These are phyloP conservation scores for Asterochloris sp. DNA, from an alignment of 139 green algal species.

Conservation along the genomic window DNA sequence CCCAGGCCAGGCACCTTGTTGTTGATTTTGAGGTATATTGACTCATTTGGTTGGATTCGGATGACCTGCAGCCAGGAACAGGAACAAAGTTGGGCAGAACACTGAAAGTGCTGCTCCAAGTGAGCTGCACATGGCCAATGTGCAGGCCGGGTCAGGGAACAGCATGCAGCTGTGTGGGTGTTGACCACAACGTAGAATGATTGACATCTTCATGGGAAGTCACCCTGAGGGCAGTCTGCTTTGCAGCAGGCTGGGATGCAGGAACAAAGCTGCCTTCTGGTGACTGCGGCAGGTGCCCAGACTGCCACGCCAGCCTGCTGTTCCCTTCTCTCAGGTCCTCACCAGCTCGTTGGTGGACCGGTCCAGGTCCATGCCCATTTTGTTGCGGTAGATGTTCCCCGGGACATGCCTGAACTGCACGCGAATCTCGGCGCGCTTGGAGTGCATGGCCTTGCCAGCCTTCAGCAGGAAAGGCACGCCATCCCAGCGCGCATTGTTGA, in stretches of 20 bases:
- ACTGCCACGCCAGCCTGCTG: no score
- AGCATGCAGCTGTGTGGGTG: neutral
- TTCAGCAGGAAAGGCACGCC: slow-evolving; percentile 99
- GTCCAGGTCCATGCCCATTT: slow-evolving; percentile 79
- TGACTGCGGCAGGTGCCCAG: no score
- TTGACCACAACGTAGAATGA: no score
- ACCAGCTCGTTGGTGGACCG: slow-evolving; percentile 91
- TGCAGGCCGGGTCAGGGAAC: no score
- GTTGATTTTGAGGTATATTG: slow-evolving; percentile 99
- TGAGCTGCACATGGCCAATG: no score
- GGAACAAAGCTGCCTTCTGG: no score
- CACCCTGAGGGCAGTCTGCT: no score
- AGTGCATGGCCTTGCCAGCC: slow-evolving; percentile 96
- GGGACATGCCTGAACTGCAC: slow-evolving; percentile 97
- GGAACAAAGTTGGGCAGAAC: no score
- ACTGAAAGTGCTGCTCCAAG: no score
- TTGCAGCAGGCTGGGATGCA: no score
- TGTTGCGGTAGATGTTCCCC: slow-evolving; percentile 83
- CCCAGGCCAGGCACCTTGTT: slow-evolving; percentile 99
- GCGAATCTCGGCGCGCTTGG: slow-evolving; percentile 88
- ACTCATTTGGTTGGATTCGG: slow-evolving; percentile 96
- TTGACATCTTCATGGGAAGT: no score
- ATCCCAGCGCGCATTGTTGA: slow-evolving; percentile 98
- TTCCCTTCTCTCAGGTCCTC: neutral
- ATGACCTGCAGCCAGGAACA: slow-evolving; percentile 68